phyloP scores from a whole-genome alignment of 192 early-diverging fungal species.

The Coemansia sp. region DNA sequence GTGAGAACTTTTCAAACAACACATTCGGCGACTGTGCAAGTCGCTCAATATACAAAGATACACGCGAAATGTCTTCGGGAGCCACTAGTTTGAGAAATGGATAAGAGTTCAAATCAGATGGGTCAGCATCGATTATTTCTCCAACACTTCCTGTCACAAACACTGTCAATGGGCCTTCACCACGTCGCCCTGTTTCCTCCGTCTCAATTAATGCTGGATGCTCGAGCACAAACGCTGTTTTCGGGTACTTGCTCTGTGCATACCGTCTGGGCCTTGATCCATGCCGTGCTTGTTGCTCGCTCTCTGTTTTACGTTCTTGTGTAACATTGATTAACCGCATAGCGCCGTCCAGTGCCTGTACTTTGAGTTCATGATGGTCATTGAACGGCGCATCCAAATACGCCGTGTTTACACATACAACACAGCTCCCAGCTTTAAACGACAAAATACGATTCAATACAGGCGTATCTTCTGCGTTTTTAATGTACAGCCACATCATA shows the following conservation, averaged over 20 bases:
- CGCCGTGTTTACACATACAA: slow-evolving; percentile 20
- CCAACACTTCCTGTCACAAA: too few species aligned
- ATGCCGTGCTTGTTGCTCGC: not conserved
- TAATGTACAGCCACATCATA: slow-evolving; percentile 2
- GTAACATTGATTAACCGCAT: slow-evolving; percentile 38
- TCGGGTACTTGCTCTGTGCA: slow-evolving; percentile 2
- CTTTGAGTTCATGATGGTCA: slow-evolving; percentile 30
- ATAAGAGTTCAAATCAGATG: slow-evolving; percentile 27
- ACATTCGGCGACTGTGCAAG: slow-evolving; percentile 29
- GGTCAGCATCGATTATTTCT: too few species aligned
- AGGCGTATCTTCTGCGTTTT: not conserved
- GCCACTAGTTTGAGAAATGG: slow-evolving; percentile 47
- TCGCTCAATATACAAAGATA: slow-evolving; percentile 34
- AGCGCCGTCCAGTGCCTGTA: slow-evolving; percentile 43
- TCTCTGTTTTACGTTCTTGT: not conserved
- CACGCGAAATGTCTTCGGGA: slow-evolving; percentile 37
- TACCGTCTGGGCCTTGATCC: not conserved
- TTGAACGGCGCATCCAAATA: slow-evolving; percentile 33
- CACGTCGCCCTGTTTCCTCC: too few species aligned
- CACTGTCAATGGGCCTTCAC: too few species aligned
- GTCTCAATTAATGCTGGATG: not conserved
- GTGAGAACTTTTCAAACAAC: slow-evolving; percentile 35
- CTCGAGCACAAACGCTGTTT: slow-evolving; percentile 13
- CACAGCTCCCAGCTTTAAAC: slow-evolving; percentile 2
- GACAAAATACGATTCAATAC: not conserved